Evolutionary conservation across 2,329 filamentous ascomycete species (phyloP).

Genomic region (Xylariaceae sp.): DNA sequence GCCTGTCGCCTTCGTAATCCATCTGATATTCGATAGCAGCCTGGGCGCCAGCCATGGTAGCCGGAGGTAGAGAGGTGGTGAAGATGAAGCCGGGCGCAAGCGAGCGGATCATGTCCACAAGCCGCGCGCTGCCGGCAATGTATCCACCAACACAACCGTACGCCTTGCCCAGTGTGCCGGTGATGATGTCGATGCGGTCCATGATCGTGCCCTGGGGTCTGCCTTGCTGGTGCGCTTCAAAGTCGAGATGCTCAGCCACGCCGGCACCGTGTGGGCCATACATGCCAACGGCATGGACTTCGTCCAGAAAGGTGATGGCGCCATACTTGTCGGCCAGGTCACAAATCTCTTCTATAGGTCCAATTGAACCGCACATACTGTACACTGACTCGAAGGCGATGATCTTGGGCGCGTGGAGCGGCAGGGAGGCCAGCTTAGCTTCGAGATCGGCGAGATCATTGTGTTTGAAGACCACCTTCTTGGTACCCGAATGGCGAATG

Average conservation of each 20-base stretch:
- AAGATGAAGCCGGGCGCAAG: slow-evolving; percentile 98
- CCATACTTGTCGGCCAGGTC: slow-evolving; percentile 97
- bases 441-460: slow-evolving; percentile 93
- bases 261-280: slow-evolving; percentile 93
- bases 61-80: slow-evolving; percentile 90
- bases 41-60: slow-evolving; percentile 91
- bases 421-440: slow-evolving; percentile 81
- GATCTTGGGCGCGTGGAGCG: slow-evolving; percentile 83
- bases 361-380: slow-evolving; percentile 98
- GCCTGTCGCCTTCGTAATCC: slow-evolving; percentile 74
- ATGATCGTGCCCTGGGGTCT: slow-evolving; percentile 75
- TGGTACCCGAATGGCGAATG: slow-evolving; percentile 92
- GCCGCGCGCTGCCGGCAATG: slow-evolving; percentile 78
- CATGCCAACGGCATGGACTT: slow-evolving; percentile 99
- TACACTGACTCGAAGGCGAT: slow-evolving; percentile 99
- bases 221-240: slow-evolving; percentile 72
- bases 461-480: slow-evolving; percentile 98
- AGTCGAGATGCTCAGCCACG: slow-evolving; percentile 96
- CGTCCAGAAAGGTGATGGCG: slow-evolving; percentile 93
- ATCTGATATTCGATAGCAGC: slow-evolving; percentile 93
- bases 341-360: slow-evolving; percentile 91
- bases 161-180: slow-evolving; percentile 91
- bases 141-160: slow-evolving; percentile 98
- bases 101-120: slow-evolving; percentile 90
- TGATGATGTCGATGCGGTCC: slow-evolving; percentile 97